Base-by-base conservation (phyloP, 2,329 filamentous ascomycete genomes). In the Fusarium nodosum region DNA sequence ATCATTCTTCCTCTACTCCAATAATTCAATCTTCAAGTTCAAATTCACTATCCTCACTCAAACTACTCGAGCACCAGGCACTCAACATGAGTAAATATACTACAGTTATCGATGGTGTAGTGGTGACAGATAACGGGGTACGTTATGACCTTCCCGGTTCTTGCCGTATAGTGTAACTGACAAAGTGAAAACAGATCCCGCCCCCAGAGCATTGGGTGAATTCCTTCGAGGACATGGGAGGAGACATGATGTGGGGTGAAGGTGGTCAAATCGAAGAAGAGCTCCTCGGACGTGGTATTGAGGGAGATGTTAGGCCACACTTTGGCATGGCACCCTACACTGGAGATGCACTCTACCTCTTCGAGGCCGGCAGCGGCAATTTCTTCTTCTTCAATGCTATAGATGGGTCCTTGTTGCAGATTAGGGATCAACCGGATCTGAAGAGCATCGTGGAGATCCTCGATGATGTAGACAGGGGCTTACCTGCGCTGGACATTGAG, bases 1-100 rank as follows among this genome's bases (percentile, higher is more conserved):
- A 22, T 22, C n/a, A 3, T 3, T 36, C 12, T 20, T 13, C 6
- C n/a, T 20, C 22, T 20, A n/a, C n/a, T 9, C 13, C 8, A 18
- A n/a, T 4, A 20, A n/a, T 34, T 36, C 34, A 38, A 6, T 38
- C 34, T 6, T 38, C 9, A 33, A 12, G 31, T 33, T 38, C 5
- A n/a, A 38, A 0, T n/a, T 0, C 10, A 12, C 18, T 5, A 3
- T 1, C 2, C 9, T n/a, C 18, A 38, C 36, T 22, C 36, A 22
- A 39, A 39, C 12, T 11, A 22, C 1, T 13, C 11, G 3, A 8
- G 11, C n/a, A 39, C 1, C 1, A 39, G 36, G 12, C 36, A 39
- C 36, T 3, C 36, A 39, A 6, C 12, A 39, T 39, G 36, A 39
- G n/a, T 0, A 12, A 39, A 7, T 39, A 39, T 12, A 11, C 5